Conservation (phyloP, 352 stramenopile species). For the Aphanomyces cochlioides region DNA sequence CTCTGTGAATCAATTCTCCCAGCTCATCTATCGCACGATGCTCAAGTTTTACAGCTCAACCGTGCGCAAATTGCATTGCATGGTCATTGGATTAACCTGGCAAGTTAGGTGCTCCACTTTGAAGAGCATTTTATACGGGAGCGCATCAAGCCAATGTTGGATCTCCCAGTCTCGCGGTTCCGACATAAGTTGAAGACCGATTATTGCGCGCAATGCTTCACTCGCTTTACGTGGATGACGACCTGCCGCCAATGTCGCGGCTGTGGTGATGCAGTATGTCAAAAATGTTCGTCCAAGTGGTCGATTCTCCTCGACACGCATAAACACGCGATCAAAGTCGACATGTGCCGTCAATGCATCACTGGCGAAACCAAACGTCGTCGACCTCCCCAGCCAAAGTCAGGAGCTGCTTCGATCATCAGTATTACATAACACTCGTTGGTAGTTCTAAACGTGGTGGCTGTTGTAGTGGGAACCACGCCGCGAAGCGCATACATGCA, state of each 20-base stretch:
- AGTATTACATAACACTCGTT: too few relatives aligned
- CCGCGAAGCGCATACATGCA: too few relatives aligned
- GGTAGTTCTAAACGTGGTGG: too few relatives aligned
- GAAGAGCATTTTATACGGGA: neutral
- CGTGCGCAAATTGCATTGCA: neutral
- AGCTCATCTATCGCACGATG: too few relatives aligned
- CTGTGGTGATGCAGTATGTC: slow-evolving; percentile 7
- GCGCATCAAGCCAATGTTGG: too few relatives aligned
- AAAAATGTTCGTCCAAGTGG: neutral
- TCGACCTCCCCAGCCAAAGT: too few relatives aligned
- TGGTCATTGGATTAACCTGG: too few relatives aligned
- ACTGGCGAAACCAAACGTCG: too few relatives aligned
- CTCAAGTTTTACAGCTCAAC: neutral
- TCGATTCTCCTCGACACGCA: neutral
- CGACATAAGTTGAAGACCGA: too few relatives aligned
- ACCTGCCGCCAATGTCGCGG: slow-evolving; percentile 3
- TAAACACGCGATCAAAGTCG: neutral
- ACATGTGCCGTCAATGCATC: slow-evolving; percentile 1
- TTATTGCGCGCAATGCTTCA: neutral
- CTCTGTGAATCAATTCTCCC: too few relatives aligned
- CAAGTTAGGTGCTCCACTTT: slow-evolving; percentile 10
- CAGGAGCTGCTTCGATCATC: too few relatives aligned
- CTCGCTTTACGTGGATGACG: slow-evolving; percentile 1
- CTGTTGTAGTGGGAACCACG: neutral
- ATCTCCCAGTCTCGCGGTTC: too few relatives aligned